Percentiles rank a stretch among this genome's conserved stretches.
phyloP scores from a whole-genome alignment of 352 stramenopile genomes.

The Phytophthora syringae region DNA sequence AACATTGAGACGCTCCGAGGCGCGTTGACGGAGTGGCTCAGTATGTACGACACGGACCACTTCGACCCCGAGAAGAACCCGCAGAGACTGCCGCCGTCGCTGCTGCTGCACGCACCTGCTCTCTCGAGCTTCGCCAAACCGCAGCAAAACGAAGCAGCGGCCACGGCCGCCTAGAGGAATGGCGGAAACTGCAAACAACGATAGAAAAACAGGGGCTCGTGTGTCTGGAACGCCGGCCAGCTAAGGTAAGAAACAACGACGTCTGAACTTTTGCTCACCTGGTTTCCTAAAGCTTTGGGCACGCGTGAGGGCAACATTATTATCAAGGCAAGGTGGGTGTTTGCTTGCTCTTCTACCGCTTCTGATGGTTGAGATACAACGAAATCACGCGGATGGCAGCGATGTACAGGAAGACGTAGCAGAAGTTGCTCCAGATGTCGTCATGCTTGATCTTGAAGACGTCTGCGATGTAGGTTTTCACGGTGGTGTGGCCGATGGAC shows the following conservation, averaged over 20 bases:
- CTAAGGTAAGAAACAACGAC: conserved; percentile 12
- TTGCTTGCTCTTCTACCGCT: conserved; percentile 21
- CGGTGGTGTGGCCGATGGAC: conserved; percentile 23
- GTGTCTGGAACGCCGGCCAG: neutral
- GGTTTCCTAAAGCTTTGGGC: conserved; percentile 3
- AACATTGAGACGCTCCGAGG: conserved; percentile 59
- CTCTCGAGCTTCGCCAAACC: conserved; percentile 49
- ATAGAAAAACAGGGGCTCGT: neutral
- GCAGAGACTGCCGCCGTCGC: conserved; percentile 52
- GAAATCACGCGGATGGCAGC: conserved; percentile 34
- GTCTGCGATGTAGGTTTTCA: conserved; percentile 40
- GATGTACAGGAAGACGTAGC: conserved; percentile 39
- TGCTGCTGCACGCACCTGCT: conserved; percentile 79
- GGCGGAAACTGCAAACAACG: neutral
- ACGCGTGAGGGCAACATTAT: no score
- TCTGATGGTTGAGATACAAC: conserved; percentile 49
- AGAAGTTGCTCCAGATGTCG: conserved; percentile 34
- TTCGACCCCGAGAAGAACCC: conserved; percentile 31
- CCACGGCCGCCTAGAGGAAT: conserved; percentile 24
- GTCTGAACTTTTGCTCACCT: conserved; percentile 2
- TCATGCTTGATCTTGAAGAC: conserved; percentile 42
- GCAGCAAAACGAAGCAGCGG: conserved; percentile 8
- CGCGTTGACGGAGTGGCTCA: conserved; percentile 73
- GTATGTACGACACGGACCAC: conserved; percentile 76
- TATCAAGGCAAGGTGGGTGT: no score